Conservation (phyloP, 805 yeast species). For the Saccharomycopsis fermentans region DNA sequence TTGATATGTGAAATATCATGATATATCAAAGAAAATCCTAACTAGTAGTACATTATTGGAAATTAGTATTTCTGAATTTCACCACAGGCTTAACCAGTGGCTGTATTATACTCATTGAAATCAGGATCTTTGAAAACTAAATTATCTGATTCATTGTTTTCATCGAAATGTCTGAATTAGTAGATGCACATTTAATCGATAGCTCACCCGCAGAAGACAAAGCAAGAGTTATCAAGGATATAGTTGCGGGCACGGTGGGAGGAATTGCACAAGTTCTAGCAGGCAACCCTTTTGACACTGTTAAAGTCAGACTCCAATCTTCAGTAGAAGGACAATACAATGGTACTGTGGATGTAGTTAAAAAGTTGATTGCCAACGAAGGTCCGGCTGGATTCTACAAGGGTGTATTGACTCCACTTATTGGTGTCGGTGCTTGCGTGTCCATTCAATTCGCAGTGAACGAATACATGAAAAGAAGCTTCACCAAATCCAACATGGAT, state of each 20-base stretch:
- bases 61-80: too few relatives aligned
- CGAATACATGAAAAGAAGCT: slow-evolving; percentile 83
- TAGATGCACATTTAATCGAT: slow-evolving; percentile 10
- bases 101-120: too few relatives aligned
- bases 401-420: slow-evolving; percentile 86
- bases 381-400: slow-evolving; percentile 83
- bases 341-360: slow-evolving; percentile 71
- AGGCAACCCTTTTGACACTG: slow-evolving; percentile 95
- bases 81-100: too few relatives aligned
- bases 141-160: not conserved
- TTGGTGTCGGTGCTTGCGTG: slow-evolving; percentile 98
- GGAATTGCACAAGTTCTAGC: slow-evolving; percentile 92
- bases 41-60: too few relatives aligned
- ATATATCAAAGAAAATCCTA: too few relatives aligned
- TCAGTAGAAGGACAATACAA: slow-evolving; percentile 66
- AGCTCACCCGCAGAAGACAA: slow-evolving; percentile 10
- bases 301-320: slow-evolving; percentile 86
- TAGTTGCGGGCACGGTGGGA: slow-evolving; percentile 87
- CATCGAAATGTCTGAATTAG: slow-evolving; percentile 4
- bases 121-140: not conserved
- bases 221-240: slow-evolving; percentile 54
- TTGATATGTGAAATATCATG: not conserved
- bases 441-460: slow-evolving; percentile 93
- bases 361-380: slow-evolving; percentile 61
- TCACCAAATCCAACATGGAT: slow-evolving; percentile 35